A percentile compares a stretch with the other conserved stretches of the same genome.
Conservation (phyloP, 2,329 filamentous ascomycete species). For the Fusarium marasasianum region DNA sequence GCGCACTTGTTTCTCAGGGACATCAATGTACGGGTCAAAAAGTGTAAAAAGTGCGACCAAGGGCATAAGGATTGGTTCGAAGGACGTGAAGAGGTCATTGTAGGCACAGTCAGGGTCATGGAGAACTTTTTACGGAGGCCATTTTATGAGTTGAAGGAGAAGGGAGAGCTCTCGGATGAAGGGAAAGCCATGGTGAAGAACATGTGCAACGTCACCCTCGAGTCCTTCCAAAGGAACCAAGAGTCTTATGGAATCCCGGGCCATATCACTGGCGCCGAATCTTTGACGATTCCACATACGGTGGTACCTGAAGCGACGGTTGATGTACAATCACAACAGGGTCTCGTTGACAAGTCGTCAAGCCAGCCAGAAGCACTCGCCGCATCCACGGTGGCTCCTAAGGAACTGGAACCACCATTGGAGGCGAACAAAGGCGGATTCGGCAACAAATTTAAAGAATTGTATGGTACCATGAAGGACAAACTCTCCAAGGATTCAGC, state of each 20-base stretch:
- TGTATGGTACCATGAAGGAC: neutral
- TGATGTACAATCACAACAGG: neutral
- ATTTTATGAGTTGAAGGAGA: conserved; percentile 6
- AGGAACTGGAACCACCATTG: neutral
- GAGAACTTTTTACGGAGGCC: conserved; percentile 9
- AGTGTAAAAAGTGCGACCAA: conserved; percentile 1
- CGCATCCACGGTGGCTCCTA: no score
- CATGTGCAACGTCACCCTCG: conserved; percentile 7
- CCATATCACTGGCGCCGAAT: neutral
- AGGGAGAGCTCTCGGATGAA: neutral
- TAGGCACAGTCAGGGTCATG: conserved; percentile 4
- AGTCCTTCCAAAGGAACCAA: neutral
- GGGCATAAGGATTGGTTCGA: conserved; percentile 14
- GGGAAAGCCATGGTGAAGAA: neutral
- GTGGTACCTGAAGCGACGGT: neutral
- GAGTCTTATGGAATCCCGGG: neutral
- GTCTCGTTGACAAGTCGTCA: neutral
- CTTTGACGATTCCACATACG: neutral
- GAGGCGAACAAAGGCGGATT: neutral
- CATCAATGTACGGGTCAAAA: neutral
- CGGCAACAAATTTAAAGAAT: neutral
- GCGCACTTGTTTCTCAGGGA: neutral
- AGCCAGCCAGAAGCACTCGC: neutral
- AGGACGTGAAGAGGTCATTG: neutral
- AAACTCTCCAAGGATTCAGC: neutral